These are phyloP conservation scores for Corrigiola litoralis DNA, from an alignment of 179 eudicot genomes.

Conservation along the genomic window DNA sequence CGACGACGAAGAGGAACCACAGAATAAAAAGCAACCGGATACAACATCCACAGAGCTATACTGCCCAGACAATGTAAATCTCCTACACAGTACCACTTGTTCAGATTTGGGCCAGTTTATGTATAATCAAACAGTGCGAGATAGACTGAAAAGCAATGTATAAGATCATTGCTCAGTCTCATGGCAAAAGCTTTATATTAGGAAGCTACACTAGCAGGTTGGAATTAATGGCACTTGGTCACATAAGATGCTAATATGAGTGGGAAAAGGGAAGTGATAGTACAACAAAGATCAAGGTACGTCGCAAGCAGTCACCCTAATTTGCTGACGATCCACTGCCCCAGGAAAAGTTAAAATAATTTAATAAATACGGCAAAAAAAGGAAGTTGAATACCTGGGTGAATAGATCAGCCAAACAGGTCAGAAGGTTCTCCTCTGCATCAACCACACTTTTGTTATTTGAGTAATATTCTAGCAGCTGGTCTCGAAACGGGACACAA, in stretches of 20 bases:
- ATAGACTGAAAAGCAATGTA: neutral
- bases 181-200: neutral
- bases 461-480: constrained; percentile 65
- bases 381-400: constrained; percentile 50
- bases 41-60: neutral
- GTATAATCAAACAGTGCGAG: no score
- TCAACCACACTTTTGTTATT: constrained; percentile 59
- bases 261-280: neutral
- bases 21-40: neutral
- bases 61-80: neutral
- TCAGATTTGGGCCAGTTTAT: no score
- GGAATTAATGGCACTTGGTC: no score
- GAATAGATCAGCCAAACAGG: constrained; percentile 89
- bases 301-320: neutral
- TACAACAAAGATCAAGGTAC: neutral
- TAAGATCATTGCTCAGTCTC: neutral
- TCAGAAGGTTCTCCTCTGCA: constrained; percentile 78
- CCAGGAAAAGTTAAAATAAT: neutral
- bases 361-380: neutral
- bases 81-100: no score
- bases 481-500: constrained; percentile 89
- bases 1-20: neutral
- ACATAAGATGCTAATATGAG: no score
- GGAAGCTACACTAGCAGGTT: neutral
- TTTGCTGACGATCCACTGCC: no score